Conservation (phyloP, 768 basidiomycete species). For the Leccinum arenicola region DNA sequence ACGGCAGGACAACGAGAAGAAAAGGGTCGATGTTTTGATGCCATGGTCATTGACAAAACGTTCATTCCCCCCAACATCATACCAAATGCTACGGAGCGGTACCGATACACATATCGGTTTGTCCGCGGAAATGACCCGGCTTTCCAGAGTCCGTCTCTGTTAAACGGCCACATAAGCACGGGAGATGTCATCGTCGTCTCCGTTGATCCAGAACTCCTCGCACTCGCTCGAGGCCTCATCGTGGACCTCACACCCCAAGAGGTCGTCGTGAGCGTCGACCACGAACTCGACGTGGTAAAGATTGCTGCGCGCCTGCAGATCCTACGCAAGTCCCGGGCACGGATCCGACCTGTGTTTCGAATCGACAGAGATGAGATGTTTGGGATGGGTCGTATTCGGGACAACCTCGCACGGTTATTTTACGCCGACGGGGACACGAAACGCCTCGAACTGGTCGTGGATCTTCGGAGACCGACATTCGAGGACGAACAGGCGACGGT, state of each 20-base stretch:
- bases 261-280: slow-evolving; percentile 82
- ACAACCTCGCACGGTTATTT: slow-evolving; percentile 88
- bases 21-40: slow-evolving; percentile 79
- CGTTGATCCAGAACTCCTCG: slow-evolving; percentile 82
- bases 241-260: slow-evolving; percentile 60
- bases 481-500: slow-evolving; percentile 28
- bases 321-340: slow-evolving; percentile 15
- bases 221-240: slow-evolving; percentile 82
- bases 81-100: slow-evolving; percentile 53
- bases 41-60: slow-evolving; percentile 65
- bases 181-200: slow-evolving; percentile 89
- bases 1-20: slow-evolving; percentile 74
- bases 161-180: slow-evolving; percentile 74
- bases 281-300: slow-evolving; percentile 53
- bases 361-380: slow-evolving; percentile 94
- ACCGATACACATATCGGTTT: slow-evolving; percentile 80
- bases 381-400: slow-evolving; percentile 85
- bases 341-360: slow-evolving; percentile 53
- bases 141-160: slow-evolving; percentile 34
- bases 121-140: slow-evolving; percentile 30
- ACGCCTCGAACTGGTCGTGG: slow-evolving; percentile 75
- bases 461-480: slow-evolving; percentile 71
- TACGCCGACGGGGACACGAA: slow-evolving; percentile 70
- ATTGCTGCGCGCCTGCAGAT: slow-evolving; percentile 41
- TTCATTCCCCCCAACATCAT: slow-evolving; percentile 28